Percentiles rank a stretch among this genome's conserved stretches.
phyloP scores from a whole-genome alignment of 73 alveolate genomes.

The Paramecium biaurelia region DNA sequence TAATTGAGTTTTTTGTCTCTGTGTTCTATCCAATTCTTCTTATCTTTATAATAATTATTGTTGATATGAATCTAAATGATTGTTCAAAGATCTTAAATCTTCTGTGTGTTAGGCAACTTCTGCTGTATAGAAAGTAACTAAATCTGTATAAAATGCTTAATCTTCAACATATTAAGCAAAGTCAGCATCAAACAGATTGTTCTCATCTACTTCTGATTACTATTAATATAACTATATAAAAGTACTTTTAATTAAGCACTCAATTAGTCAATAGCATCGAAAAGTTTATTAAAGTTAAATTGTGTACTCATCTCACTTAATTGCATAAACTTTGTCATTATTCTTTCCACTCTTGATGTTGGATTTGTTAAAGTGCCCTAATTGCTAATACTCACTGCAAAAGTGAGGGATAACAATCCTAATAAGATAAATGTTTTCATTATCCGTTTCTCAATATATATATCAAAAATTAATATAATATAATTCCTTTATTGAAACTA shows the following conservation, averaged over 20 bases:
- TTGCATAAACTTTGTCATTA: neutral
- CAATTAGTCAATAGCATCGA: constrained; percentile 30
- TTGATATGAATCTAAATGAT: neutral
- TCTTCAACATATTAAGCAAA: constrained; percentile 38
- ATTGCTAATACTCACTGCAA: neutral
- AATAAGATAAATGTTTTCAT: neutral
- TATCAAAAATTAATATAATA: neutral
- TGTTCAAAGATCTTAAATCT: neutral
- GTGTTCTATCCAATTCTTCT: constrained; percentile 22
- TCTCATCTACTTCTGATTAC: constrained; percentile 33
- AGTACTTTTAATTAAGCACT: neutral
- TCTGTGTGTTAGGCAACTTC: constrained; percentile 43
- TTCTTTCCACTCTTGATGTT: constrained; percentile 6
- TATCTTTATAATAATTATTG: neutral
- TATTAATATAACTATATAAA: neutral
- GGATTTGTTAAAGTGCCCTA: neutral
- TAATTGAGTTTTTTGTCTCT: neutral
- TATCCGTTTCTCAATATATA: constrained; percentile 9
- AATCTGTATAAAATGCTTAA: neutral
- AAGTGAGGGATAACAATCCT: neutral
- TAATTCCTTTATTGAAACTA: neutral
- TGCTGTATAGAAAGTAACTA: constrained; percentile 8
- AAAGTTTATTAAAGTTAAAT: constrained; percentile 24
- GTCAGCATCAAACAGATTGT: constrained; percentile 1
- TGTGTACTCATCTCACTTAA: constrained; percentile 18